These are phyloP conservation scores for Carex myosuroides DNA, from an alignment of 176 grass and related monocot genomes.

Conservation along the genomic window DNA sequence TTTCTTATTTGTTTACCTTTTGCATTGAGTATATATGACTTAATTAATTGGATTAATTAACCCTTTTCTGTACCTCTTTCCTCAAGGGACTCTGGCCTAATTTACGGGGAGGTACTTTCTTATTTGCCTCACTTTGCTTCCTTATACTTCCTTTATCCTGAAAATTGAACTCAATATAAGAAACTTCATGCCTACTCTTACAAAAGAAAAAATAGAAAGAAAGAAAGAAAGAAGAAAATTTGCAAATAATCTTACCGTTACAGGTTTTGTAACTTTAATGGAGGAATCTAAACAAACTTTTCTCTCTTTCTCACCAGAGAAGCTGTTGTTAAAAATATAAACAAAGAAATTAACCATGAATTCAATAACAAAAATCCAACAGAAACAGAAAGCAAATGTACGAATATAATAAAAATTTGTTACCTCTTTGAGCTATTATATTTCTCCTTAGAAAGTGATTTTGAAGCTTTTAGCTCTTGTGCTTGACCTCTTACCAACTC, in stretches of 20 bases:
- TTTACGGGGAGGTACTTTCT: conserved; percentile 30
- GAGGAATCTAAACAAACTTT: conserved; percentile 33
- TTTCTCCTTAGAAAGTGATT: conserved; percentile 33
- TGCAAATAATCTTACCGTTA: conserved; percentile 27
- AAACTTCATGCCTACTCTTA: conserved; percentile 16
- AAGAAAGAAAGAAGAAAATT: not conserved
- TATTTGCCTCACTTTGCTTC: conserved; percentile 27
- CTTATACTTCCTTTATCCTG: conserved; percentile 43
- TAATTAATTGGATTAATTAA: conserved; percentile 1
- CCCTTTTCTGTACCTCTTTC: conserved; percentile 54
- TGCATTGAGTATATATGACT: not conserved
- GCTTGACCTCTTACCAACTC: conserved; percentile 36
- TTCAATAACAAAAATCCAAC: not conserved
- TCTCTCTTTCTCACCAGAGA: conserved; percentile 36
- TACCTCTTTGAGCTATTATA: conserved; percentile 63
- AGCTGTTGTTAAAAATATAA: conserved; percentile 42
- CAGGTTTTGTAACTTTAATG: conserved; percentile 31
- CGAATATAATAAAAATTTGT: conserved; percentile 5
- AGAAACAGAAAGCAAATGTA: conserved; percentile 5
- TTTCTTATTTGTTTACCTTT: not conserved
- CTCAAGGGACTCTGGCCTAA: conserved; percentile 52
- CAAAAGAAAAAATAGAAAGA: not conserved
- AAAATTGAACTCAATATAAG: conserved; percentile 26
- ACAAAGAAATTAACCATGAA: conserved; percentile 12
- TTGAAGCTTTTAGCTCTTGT: conserved; percentile 40